phyloP scores from a whole-genome alignment of 2,329 filamentous ascomycete species.

The Venturia effusa region DNA sequence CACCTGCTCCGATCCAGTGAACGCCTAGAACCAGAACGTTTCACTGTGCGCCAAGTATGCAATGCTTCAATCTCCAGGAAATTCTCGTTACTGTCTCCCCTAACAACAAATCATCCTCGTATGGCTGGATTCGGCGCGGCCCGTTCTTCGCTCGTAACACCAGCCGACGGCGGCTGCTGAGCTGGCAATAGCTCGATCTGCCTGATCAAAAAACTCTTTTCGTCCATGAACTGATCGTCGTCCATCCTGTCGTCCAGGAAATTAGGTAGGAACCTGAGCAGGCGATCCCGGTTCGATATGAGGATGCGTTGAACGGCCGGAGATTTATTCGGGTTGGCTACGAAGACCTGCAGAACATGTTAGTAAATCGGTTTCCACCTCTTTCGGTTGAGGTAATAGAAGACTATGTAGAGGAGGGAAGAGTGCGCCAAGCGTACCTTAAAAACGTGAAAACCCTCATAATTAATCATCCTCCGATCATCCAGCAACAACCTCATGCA shows the following conservation, averaged over 20 bases:
- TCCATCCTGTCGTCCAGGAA: slow-evolving; percentile 94
- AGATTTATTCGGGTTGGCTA: slow-evolving; percentile 98
- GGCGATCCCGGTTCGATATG: slow-evolving; percentile 87
- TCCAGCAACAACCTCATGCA: slow-evolving; percentile 96
- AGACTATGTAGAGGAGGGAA: background rate
- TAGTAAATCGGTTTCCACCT: background rate
- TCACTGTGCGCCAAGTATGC: background rate
- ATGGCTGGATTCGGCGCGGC: background rate
- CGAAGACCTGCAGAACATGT: slow-evolving; percentile 57
- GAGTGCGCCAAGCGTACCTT: slow-evolving; percentile 46
- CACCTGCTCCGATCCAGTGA: background rate
- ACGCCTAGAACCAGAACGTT: background rate
- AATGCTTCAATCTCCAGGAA: background rate
- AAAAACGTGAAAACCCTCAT: slow-evolving; percentile 98
- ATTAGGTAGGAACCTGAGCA: slow-evolving; percentile 77
- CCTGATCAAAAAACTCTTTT: slow-evolving; percentile 93
- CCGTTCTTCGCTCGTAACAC: background rate
- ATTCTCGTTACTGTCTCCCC: background rate
- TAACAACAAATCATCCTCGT: background rate
- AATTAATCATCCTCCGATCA: slow-evolving; percentile 97
- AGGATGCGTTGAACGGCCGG: slow-evolving; percentile 89
- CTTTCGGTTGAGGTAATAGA: background rate
- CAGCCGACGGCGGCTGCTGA: background rate
- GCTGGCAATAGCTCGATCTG: slow-evolving; percentile 54
- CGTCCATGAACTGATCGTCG: slow-evolving; percentile 96